phyloP scores from a whole-genome alignment of 495 filamentous ascomycete species.

The Penicillium daleae region DNA sequence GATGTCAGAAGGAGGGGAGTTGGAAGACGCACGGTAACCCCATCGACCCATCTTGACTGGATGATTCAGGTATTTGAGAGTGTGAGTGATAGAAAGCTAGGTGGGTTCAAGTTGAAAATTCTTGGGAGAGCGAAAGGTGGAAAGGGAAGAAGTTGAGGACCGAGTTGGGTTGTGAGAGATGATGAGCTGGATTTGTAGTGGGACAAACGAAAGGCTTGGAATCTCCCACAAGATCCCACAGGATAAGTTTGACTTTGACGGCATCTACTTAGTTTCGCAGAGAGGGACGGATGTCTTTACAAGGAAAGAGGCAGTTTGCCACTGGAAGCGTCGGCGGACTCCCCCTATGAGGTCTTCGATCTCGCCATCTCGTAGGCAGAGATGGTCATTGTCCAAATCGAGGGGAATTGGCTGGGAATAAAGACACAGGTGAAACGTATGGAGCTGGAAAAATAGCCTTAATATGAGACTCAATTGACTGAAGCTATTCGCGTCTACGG shows the following conservation, averaged over 20 bases:
- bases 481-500: neutral
- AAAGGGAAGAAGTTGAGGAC: neutral
- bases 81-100: neutral
- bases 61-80: neutral
- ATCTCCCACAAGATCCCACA: no score
- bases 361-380: neutral
- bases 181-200: neutral
- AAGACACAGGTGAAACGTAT: neutral
- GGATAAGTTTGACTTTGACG: no score
- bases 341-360: neutral
- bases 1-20: neutral
- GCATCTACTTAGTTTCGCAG: neutral
- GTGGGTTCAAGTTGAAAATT: neutral
- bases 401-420: neutral
- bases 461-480: no score
- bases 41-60: neutral
- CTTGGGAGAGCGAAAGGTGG: neutral
- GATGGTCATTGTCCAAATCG: neutral
- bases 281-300: neutral
- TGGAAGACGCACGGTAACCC: neutral
- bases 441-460: neutral
- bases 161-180: neutral
- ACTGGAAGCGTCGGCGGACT: neutral
- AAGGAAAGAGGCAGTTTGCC: neutral
- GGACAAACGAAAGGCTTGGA: neutral